A percentile compares a stretch with the other conserved stretches of the same genome.
phyloP scores from a whole-genome alignment of 2,329 filamentous ascomycete genomes.

The Amauroascus verrucosus region DNA sequence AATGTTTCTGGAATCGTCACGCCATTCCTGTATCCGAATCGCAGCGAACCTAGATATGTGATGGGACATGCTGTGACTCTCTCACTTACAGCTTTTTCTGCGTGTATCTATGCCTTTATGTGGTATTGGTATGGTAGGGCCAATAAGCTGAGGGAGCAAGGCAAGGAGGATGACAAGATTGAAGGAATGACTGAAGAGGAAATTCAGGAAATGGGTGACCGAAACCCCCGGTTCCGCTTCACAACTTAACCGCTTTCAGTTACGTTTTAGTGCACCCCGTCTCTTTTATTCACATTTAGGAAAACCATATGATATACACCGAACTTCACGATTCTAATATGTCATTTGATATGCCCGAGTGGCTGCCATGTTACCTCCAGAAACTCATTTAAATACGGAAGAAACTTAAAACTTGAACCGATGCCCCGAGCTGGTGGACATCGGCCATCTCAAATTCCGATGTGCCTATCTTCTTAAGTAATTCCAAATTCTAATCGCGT shows the following conservation, averaged over 20 bases:
- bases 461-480: neutral
- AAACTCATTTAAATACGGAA: neutral
- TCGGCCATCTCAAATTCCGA: neutral
- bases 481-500: neutral
- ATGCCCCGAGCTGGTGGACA: neutral
- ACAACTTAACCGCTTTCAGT: conserved; percentile 23
- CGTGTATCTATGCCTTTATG: conserved; percentile 45
- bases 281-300: too few relatives aligned
- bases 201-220: conserved; percentile 36
- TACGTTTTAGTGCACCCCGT: neutral
- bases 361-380: neutral
- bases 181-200: conserved; percentile 33
- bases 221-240: conserved; percentile 33
- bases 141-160: conserved; percentile 37
- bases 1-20: conserved; percentile 65
- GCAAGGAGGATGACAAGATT: conserved; percentile 32
- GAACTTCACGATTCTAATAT: too few relatives aligned
- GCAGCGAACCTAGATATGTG: conserved; percentile 49
- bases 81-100: conserved; percentile 47
- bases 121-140: conserved; percentile 43
- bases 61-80: conserved; percentile 54
- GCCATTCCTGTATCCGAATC: conserved; percentile 45
- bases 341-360: too few relatives aligned
- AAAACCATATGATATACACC: too few relatives aligned
- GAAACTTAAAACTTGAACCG: neutral